Base-by-base conservation (phyloP, 2,329 filamentous ascomycete genomes). In the Exserohilum rostratum region DNA sequence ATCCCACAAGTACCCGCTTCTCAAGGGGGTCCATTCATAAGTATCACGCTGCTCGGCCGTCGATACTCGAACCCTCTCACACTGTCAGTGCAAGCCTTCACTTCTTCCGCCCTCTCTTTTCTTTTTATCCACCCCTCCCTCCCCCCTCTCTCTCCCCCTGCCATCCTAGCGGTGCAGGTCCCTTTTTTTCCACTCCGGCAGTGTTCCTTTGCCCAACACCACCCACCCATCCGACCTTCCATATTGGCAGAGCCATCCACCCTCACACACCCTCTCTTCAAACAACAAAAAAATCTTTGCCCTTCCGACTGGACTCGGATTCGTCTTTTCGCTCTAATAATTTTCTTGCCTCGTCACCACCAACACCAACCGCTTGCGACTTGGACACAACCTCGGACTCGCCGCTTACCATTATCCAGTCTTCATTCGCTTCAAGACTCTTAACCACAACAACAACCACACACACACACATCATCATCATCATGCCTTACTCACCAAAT, bases 401-500 rank as follows among this genome's bases (percentile, higher is more conserved):
- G n/a, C 52, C 64, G 71, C 70, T 74, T 72, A 73, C 71, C 65
- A 60, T 62, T 61, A 15, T 30, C 15, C 51, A 54, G 15, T 51
- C 46, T 35, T 53, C 46, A 20, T 51, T 57, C 51, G 55, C 49
- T 66, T 65, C 57, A 66, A 67, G 49, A 61, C 31, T 50, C 57
- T 43, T 50, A 25, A 48, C 53, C 55, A 49, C 45, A 37, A 61
- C 46, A 48, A 34, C 30, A 5, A 56, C 33, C 46, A 46, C 61
- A 59, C 46, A 52, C 50, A 60, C 45, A 48, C 46, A 48, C 61
- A 58, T 38, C 60, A 57, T 37, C 47, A 44, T 30, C 48, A 65
- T 53, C 67, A 82, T 82, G 80, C 71, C 77, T 65, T 79, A 78
- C 74, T 75, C 75, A 66, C 66, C 67, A 72, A 67, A 74, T 67